Evolutionary conservation across 352 stramenopile species (phyloP).

Genomic region (Thraustochytrium striatum): DNA sequence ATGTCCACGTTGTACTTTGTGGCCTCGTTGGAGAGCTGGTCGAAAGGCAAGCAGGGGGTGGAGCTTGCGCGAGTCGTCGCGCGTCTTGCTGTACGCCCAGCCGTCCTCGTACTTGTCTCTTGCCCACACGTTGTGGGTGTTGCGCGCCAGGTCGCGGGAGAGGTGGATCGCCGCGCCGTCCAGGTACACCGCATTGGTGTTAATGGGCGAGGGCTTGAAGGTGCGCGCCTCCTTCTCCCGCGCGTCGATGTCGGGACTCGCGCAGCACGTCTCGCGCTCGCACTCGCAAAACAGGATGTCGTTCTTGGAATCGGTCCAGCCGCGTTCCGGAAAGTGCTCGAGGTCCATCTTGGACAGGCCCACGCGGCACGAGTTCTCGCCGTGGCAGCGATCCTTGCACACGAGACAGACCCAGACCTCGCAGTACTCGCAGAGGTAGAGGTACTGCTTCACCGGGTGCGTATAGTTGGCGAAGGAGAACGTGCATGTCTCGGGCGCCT

Average conservation of each 20-base stretch:
- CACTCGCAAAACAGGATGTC: constrained; percentile 33
- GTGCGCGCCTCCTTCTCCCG: constrained; percentile 26
- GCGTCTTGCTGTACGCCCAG: not conserved
- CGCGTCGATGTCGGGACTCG: constrained; percentile 12
- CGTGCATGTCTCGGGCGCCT: constrained; percentile 43
- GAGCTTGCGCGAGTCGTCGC: constrained; percentile 1
- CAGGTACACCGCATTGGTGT: constrained; percentile 17
- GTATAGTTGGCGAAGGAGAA: constrained; percentile 41
- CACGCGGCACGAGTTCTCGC: not conserved
- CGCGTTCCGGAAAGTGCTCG: constrained; percentile 27
- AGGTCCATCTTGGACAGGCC: constrained; percentile 7
- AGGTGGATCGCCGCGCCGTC: not conserved
- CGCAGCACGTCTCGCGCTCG: constrained; percentile 39
- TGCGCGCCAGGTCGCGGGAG: constrained; percentile 20
- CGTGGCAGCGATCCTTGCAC: constrained; percentile 37
- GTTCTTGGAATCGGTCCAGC: not conserved
- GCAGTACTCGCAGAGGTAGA: constrained; percentile 22
- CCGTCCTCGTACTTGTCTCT: not conserved
- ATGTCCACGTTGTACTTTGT: constrained; percentile 44
- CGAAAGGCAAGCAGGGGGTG: constrained; percentile 43
- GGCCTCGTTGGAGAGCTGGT: constrained; percentile 7
- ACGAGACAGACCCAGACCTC: not conserved
- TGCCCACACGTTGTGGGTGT: constrained; percentile 49
- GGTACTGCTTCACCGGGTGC: constrained; percentile 22
- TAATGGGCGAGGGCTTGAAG: constrained; percentile 34